A percentile compares a stretch with the other conserved stretches of the same genome.
Conservation (phyloP, 2,329 filamentous ascomycete genomes). For the Penicillium olsonii region DNA sequence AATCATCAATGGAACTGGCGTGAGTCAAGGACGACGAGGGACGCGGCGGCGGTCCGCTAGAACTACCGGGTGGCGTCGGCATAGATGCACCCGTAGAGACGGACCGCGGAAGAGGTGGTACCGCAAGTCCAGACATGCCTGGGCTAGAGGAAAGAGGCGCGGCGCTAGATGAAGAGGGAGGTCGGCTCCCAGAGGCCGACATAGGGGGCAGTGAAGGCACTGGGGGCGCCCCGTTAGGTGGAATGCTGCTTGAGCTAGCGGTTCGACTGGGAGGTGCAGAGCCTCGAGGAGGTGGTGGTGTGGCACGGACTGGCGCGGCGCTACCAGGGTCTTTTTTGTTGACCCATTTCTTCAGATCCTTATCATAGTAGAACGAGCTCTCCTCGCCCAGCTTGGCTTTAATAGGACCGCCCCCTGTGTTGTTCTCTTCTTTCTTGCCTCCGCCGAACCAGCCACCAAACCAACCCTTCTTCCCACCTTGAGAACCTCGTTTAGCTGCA, state of each 20-base stretch:
- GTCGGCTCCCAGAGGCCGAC: conserved; percentile 28
- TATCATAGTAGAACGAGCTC: conserved; percentile 90
- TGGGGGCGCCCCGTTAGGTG: conserved; percentile 40
- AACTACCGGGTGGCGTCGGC: conserved; percentile 38
- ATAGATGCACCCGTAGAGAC: conserved; percentile 38
- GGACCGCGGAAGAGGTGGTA: conserved; percentile 38
- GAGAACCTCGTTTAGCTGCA: conserved; percentile 39
- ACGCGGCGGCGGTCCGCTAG: conserved; percentile 52
- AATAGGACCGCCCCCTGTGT: conserved; percentile 61
- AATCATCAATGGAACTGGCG: conserved; percentile 91
- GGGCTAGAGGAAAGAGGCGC: conserved; percentile 35
- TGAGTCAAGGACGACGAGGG: conserved; percentile 83
- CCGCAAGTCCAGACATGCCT: conserved; percentile 30
- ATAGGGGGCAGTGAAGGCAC: conserved; percentile 23
- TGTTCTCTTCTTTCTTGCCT: conserved; percentile 56
- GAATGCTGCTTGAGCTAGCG: conserved; percentile 57
- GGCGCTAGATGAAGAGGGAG: conserved; percentile 35
- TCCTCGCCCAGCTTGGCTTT: conserved; percentile 92
- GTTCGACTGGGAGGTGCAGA: conserved; percentile 52
- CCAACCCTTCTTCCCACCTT: conserved; percentile 61
- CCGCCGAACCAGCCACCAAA: conserved; percentile 82
- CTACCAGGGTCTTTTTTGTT: conserved; percentile 83
- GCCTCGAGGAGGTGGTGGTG: conserved; percentile 76
- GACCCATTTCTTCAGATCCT: conserved; percentile 95
- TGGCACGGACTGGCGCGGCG: conserved; percentile 61